A percentile compares a stretch with the other conserved stretches of the same genome.
Evolutionary conservation across 768 basidiomycete genomes (phyloP).

Genomic region (Tulasnella sp.): DNA sequence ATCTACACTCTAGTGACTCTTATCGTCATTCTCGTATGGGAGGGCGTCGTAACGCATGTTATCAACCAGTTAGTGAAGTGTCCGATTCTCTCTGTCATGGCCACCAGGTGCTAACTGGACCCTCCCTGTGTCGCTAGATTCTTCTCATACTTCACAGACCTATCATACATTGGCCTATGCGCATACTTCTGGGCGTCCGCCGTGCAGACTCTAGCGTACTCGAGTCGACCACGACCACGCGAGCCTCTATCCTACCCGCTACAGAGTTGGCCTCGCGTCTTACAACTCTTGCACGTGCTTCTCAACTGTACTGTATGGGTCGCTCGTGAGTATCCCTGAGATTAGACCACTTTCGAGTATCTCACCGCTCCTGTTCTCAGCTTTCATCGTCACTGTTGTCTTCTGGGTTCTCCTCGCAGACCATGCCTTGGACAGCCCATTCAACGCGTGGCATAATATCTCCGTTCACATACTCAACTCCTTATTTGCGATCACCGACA

Average conservation of each 20-base stretch:
- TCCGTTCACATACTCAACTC: constrained; percentile 53
- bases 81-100: not conserved
- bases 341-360: not conserved
- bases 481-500: constrained; percentile 45
- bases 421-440: constrained; percentile 34
- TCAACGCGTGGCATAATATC: constrained; percentile 42
- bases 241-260: constrained; percentile 36
- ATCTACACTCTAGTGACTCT: constrained; percentile 38
- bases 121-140: constrained; percentile 30
- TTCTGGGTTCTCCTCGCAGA: constrained; percentile 48
- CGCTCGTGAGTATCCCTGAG: constrained; percentile 39
- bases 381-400: constrained; percentile 51
- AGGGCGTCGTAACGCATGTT: constrained; percentile 23
- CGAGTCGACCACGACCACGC: constrained; percentile 19
- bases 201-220: constrained; percentile 41
- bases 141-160: constrained; percentile 54
- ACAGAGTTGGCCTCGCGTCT: constrained; percentile 43
- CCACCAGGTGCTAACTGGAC: not conserved
- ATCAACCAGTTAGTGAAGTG: constrained; percentile 28
- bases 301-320: constrained; percentile 41
- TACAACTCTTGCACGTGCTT: constrained; percentile 48
- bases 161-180: constrained; percentile 49
- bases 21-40: constrained; percentile 32
- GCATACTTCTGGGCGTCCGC: constrained; percentile 52
- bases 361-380: constrained; percentile 31